Evolutionary conservation across 441 rosid species (phyloP).

Genomic region (Brassica balearica): DNA sequence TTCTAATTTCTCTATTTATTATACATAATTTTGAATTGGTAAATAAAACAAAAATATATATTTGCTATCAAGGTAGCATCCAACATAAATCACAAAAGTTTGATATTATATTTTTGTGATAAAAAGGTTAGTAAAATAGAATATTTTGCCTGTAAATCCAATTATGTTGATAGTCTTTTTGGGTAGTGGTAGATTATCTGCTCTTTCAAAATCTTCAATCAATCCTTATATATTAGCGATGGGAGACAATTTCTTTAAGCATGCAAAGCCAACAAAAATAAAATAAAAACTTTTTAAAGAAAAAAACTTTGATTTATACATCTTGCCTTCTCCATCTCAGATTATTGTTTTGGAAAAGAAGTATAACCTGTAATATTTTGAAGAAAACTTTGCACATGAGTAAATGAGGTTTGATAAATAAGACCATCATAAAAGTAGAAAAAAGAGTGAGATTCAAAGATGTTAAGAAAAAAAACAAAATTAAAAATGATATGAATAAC

Average conservation of each 20-base stretch:
- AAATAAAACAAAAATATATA: neutral
- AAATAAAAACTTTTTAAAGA: too few species aligned
- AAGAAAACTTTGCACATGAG: neutral
- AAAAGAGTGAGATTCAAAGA: too few species aligned
- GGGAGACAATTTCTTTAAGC: neutral
- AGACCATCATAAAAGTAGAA: neutral
- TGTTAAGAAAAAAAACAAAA: too few species aligned
- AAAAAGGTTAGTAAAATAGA: neutral
- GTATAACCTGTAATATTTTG: neutral
- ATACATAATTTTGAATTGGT: neutral
- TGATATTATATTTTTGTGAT: neutral
- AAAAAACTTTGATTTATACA: neutral
- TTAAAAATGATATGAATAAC: too few species aligned
- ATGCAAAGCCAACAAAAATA: neutral
- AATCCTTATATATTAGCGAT: neutral
- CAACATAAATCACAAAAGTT: neutral
- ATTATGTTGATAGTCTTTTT: neutral
- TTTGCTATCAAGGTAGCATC: neutral
- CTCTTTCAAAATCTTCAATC: neutral
- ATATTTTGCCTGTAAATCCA: neutral
- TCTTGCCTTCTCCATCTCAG: neutral
- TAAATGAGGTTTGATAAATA: neutral
- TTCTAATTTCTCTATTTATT: neutral
- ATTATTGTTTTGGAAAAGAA: neutral
- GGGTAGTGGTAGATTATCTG: neutral